A percentile compares a stretch with the other conserved stretches of the same genome.
phyloP scores from a whole-genome alignment of 176 grass and related monocot species.

The Pontederia paniculata region DNA sequence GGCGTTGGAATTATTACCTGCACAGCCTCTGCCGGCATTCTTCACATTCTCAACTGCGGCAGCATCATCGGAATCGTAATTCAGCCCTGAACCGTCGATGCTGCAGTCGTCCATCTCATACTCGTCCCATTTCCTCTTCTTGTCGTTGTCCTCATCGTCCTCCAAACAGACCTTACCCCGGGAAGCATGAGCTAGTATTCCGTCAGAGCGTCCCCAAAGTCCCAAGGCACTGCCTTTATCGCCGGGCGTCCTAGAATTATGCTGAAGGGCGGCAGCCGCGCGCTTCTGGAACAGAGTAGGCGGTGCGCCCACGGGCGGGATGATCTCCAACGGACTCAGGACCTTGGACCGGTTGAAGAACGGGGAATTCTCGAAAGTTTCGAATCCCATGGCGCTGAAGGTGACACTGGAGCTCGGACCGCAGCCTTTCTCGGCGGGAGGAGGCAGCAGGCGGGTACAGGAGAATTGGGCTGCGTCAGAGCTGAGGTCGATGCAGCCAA shows the following conservation, averaged over 20 bases:
- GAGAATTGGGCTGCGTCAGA: neutral
- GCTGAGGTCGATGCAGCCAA: neutral
- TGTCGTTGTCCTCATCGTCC: neutral
- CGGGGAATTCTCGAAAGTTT: constrained; percentile 1
- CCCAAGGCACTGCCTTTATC: neutral
- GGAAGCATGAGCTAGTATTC: neutral
- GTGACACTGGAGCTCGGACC: neutral
- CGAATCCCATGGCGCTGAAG: neutral
- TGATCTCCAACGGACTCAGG: constrained; percentile 10
- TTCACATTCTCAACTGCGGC: neutral
- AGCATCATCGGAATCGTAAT: constrained; percentile 9
- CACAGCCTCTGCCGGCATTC: neutral
- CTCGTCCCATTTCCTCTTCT: neutral
- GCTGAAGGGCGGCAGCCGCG: constrained; percentile 6
- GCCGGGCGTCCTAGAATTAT: neutral
- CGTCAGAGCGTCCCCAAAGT: neutral
- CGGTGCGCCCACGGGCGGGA: neutral
- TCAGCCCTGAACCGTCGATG: constrained; percentile 5
- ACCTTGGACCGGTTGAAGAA: constrained; percentile 10
- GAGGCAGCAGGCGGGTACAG: neutral
- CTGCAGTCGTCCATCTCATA: constrained; percentile 1
- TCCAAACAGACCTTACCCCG: neutral
- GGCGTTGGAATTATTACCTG: neutral
- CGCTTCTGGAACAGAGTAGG: constrained; percentile 19
- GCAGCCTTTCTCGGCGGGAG: neutral